A percentile compares a stretch with the other conserved stretches of the same genome.
Conservation (phyloP, 1,139 yeast genomes). For the Candida dubliniensis region DNA sequence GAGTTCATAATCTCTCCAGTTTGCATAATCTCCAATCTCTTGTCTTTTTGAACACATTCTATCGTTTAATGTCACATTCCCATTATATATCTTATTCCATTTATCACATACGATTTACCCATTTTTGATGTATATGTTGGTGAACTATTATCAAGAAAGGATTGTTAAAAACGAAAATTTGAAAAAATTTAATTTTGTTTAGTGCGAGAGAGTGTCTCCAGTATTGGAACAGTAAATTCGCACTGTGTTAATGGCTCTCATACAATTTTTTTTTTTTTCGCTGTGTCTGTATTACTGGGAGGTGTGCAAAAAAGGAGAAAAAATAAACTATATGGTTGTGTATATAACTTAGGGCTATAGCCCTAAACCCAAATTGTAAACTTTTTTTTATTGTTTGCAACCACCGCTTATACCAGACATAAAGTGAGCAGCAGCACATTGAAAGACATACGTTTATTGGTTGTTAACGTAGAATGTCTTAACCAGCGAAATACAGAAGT, state of each 20-base stretch:
- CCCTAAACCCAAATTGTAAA: slow-evolving; percentile 14
- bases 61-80: slow-evolving; percentile 1
- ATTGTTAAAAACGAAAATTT: not conserved
- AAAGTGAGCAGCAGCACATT: no score
- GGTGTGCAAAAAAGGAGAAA: slow-evolving; percentile 3
- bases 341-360: slow-evolving; percentile 14
- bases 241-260: not conserved
- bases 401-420: no score
- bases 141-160: slow-evolving; percentile 1
- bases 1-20: not conserved
- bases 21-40: not conserved
- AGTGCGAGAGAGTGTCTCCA: not conserved
- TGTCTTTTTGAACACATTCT: not conserved
- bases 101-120: slow-evolving; percentile 74
- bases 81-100: not conserved
- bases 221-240: not conserved
- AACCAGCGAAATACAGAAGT: no score
- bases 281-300: not conserved
- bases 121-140: slow-evolving; percentile 40
- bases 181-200: slow-evolving; percentile 7
- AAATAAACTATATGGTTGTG: not conserved
- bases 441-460: not conserved
- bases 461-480: not conserved
- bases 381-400: not conserved
- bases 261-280: slow-evolving; percentile 8